phyloP scores from a whole-genome alignment of 352 stramenopile genomes.

The Phytopythium litorale region DNA sequence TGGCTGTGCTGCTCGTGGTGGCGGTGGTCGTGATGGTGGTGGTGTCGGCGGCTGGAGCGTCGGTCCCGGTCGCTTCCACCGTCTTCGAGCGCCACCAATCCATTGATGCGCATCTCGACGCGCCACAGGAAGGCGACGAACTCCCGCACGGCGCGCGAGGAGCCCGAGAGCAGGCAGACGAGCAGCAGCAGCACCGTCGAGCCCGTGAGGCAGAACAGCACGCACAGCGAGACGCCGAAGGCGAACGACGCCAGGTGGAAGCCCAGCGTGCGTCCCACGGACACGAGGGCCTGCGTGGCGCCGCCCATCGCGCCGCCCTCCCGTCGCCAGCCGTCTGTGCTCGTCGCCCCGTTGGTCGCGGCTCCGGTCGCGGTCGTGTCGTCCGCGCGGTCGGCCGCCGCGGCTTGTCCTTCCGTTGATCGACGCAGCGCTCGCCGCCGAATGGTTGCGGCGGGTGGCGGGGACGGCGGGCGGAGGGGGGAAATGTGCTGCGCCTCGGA shows the following conservation, averaged over 20 bases:
- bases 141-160: constrained; percentile 27
- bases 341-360: neutral
- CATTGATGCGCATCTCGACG: constrained; percentile 52
- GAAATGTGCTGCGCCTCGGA: neutral
- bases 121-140: constrained; percentile 57
- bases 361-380: neutral
- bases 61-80: constrained; percentile 10
- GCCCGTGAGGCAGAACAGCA: constrained; percentile 34
- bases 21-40: neutral
- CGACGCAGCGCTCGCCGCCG: neutral
- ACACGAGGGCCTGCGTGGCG: constrained; percentile 20
- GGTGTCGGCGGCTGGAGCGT: neutral
- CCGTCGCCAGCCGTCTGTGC: neutral
- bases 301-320: constrained; percentile 12
- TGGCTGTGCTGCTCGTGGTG: no score
- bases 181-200: constrained; percentile 35
- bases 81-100: constrained; percentile 13
- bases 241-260: constrained; percentile 54
- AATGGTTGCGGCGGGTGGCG: neutral
- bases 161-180: constrained; percentile 47
- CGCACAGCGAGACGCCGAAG: constrained; percentile 32
- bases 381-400: neutral
- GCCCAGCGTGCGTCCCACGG: constrained; percentile 33
- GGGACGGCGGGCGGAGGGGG: neutral
- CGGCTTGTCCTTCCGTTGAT: neutral